Conservation (phyloP, 306 rosid genomes). For the Malus asiatica region DNA sequence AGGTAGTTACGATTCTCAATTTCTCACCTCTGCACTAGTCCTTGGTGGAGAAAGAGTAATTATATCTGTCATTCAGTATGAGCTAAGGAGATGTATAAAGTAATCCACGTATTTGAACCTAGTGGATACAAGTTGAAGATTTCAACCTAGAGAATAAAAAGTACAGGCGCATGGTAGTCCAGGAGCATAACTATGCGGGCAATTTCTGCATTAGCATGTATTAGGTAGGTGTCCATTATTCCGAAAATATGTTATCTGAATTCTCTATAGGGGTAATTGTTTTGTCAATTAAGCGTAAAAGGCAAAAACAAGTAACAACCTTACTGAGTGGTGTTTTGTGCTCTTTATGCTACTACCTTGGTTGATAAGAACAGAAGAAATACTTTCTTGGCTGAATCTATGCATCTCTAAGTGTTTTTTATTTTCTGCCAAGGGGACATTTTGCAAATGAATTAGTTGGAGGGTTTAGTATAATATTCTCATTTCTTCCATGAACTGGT, state of each 20-base stretch:
- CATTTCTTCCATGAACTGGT: not conserved
- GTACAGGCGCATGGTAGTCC: not conserved
- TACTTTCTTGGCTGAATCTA: not conserved
- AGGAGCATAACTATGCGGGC: not conserved
- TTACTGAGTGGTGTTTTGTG: not conserved
- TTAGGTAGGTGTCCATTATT: not conserved
- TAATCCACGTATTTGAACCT: not conserved
- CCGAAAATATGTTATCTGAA: not conserved
- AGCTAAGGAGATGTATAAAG: not conserved
- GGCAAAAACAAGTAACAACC: not conserved
- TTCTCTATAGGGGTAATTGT: not conserved
- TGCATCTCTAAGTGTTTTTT: not conserved
- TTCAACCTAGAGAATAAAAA: not conserved
- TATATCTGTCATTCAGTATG: not conserved
- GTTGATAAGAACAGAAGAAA: not conserved
- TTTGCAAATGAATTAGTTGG: not conserved
- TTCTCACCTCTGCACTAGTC: not conserved
- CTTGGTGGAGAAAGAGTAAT: not conserved
- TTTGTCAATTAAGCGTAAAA: not conserved
- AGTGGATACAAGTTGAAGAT: not conserved
- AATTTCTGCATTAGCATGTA: not conserved
- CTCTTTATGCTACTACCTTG: not conserved
- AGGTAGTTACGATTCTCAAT: constrained; percentile 42
- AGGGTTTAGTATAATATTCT: not conserved
- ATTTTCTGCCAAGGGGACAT: not conserved